Evolutionary conservation across 306 rosid genomes (phyloP).

Genomic region (Citrullus colocynthis): DNA sequence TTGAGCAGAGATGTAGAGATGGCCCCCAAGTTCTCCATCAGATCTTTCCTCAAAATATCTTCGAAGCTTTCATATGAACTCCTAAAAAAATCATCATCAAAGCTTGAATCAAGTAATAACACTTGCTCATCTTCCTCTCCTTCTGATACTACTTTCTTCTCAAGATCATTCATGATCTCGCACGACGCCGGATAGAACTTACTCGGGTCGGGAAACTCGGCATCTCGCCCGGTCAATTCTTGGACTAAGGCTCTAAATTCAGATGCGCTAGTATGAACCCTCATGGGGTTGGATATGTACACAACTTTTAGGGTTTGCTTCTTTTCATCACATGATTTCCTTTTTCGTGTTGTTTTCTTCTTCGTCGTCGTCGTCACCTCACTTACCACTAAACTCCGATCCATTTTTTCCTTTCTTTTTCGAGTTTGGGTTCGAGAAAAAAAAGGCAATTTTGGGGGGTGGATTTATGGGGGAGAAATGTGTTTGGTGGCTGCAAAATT

Average conservation of each 20-base stretch:
- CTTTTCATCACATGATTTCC: not conserved
- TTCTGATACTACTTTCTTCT: no score
- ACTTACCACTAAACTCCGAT: not conserved
- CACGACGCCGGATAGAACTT: slow-evolving; percentile 11
- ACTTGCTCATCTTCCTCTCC: no score
- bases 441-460: not conserved
- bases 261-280: slow-evolving; percentile 52
- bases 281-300: slow-evolving; percentile 70
- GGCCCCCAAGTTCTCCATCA: no score
- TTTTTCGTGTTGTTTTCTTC: slow-evolving; percentile 15
- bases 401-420: not conserved
- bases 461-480: not conserved
- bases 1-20: no score
- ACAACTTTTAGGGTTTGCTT: slow-evolving; percentile 48
- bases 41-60: no score
- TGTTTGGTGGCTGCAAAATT: not conserved
- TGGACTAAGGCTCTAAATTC: slow-evolving; percentile 76
- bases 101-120: no score
- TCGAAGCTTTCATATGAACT: no score
- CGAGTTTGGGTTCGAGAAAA: not conserved
- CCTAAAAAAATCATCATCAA: no score
- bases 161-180: no score
- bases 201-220: slow-evolving; percentile 43
- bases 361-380: not conserved
- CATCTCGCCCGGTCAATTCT: slow-evolving; percentile 61